Percentiles rank a stretch among this genome's conserved stretches.
These are phyloP conservation scores for Kwoniella sp. DNA, from an alignment of 768 basidiomycete species.

Conservation along the genomic window DNA sequence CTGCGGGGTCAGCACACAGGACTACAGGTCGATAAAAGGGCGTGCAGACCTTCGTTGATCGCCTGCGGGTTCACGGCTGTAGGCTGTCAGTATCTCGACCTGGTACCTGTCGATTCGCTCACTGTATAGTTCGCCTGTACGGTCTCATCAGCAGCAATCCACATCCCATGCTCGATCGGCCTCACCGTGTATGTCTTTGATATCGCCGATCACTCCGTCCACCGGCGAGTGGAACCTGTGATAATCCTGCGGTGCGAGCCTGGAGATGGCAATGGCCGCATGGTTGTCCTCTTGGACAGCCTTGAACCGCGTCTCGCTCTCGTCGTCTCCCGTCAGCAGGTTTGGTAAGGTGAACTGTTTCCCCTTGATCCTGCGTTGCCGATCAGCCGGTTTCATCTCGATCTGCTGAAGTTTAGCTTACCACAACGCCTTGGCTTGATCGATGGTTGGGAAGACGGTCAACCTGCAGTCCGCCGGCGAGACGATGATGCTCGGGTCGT, in stretches of 20 bases:
- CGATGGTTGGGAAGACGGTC: conserved; percentile 62
- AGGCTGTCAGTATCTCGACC: not conserved
- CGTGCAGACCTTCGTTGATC: conserved; percentile 61
- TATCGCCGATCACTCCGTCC: conserved; percentile 55
- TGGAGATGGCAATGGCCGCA: conserved; percentile 60
- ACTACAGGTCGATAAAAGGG: conserved; percentile 34
- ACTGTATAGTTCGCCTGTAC: conserved; percentile 45
- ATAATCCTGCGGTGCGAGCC: conserved; percentile 75
- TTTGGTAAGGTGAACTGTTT: conserved; percentile 63
- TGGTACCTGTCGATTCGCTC: conserved; percentile 9
- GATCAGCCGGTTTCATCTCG: no score
- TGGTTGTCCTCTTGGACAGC: conserved; percentile 40
- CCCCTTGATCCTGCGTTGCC: conserved; percentile 65
- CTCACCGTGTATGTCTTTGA: conserved; percentile 46
- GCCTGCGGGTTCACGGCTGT: conserved; percentile 70
- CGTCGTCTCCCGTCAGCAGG: conserved; percentile 56
- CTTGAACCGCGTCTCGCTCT: conserved; percentile 50
- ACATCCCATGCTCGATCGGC: not conserved
- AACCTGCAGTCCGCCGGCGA: conserved; percentile 70
- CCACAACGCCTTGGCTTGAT: conserved; percentile 67
- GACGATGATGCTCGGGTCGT: conserved; percentile 58
- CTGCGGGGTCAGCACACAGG: conserved; percentile 10
- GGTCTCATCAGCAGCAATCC: not conserved
- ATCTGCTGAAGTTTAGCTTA: conserved; percentile 49
- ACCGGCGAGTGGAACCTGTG: conserved; percentile 74